Base-by-base conservation (phyloP, 805 yeast genomes). In the Wickerhamomyces tratensis region DNA sequence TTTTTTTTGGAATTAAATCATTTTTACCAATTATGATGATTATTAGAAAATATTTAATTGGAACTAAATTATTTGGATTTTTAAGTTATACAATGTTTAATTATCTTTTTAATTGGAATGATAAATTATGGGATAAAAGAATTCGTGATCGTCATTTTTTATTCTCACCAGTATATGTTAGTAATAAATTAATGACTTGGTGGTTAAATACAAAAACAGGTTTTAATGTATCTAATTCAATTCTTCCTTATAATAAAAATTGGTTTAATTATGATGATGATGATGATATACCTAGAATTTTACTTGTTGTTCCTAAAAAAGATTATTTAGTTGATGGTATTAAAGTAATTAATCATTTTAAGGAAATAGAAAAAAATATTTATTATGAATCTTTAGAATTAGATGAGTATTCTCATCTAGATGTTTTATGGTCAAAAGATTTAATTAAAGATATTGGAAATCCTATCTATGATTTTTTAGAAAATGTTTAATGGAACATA, bases 371-470 rank as follows among this genome's bases (percentile, higher is more conserved):
- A 61, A 54, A 56, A 12, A 53, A 53, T 12, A 48, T 48, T 3
- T 38, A 53, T 20, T 64, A 52, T 48, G 57, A 59, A 15, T 56
- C 60, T 20, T 56, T 62, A 49, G 55, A 52, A 31, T 53, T 91
- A 6, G 73, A 75, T 0, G 72, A 69, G 9, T 91, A 91, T 58
- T 77, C 88, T 14, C 98, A 91, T 61, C 64, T 91, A 41, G 98
- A 91, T 61, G 95, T 88, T 1, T 66, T 89, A 12, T 91, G 98
- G 98, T 91, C 97, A 0, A 78, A 74, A 53, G 89, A 86, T 55
- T 79, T 80, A 2, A 68, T 76, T 27, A 77, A 76, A 5, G 71
- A 69, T 37, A 74, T 91, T 20, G 96, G 94, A 1, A 61, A 59
- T 40, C 69, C 67, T 10, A 49, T 74, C 29, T 41, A 68, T 4